Percentiles rank a stretch among this genome's conserved stretches.
Evolutionary conservation across 2,329 filamentous ascomycete genomes (phyloP).

Genomic region (Cladosporium sp.): DNA sequence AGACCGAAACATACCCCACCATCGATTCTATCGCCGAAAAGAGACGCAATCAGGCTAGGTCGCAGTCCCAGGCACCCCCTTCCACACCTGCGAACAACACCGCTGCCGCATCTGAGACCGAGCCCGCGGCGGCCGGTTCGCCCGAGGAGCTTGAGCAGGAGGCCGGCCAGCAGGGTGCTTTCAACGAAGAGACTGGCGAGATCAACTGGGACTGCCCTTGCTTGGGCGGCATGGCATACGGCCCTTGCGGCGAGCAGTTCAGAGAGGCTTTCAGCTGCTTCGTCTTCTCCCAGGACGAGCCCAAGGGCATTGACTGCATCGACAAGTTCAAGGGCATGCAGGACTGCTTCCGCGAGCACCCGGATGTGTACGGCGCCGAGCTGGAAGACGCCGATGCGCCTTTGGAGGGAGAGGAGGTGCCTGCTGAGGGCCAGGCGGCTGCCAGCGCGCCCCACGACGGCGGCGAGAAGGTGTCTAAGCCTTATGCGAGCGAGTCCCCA

Average conservation of each 20-base stretch:
- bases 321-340: slow-evolving; percentile 73
- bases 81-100: slow-evolving; percentile 20
- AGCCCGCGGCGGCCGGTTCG: slow-evolving; percentile 26
- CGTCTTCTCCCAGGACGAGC: slow-evolving; percentile 89
- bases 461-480: slow-evolving; percentile 21
- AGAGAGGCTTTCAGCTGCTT: slow-evolving; percentile 96
- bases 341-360: slow-evolving; percentile 88
- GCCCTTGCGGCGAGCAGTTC: slow-evolving; percentile 94
- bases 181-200: slow-evolving; percentile 97
- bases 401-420: slow-evolving; percentile 29
- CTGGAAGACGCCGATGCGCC: slow-evolving; percentile 66
- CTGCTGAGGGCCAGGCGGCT: slow-evolving; percentile 19
- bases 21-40: slow-evolving; percentile 42
- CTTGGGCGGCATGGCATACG: slow-evolving; percentile 92
- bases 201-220: slow-evolving; percentile 99
- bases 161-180: slow-evolving; percentile 81
- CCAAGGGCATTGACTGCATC: slow-evolving; percentile 55
- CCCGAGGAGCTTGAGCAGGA: slow-evolving; percentile 68
- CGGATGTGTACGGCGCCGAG: slow-evolving; percentile 88
- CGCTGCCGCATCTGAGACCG: slow-evolving; percentile 18
- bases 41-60: slow-evolving; percentile 34
- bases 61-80: slow-evolving; percentile 22
- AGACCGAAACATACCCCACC: slow-evolving; percentile 39
- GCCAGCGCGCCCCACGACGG: slow-evolving; percentile 11
- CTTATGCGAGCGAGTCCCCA: slow-evolving; percentile 13